Percentiles rank a stretch among this genome's conserved stretches.
phyloP scores from a whole-genome alignment of 257 asterid species.

The Gentiana straminea region DNA sequence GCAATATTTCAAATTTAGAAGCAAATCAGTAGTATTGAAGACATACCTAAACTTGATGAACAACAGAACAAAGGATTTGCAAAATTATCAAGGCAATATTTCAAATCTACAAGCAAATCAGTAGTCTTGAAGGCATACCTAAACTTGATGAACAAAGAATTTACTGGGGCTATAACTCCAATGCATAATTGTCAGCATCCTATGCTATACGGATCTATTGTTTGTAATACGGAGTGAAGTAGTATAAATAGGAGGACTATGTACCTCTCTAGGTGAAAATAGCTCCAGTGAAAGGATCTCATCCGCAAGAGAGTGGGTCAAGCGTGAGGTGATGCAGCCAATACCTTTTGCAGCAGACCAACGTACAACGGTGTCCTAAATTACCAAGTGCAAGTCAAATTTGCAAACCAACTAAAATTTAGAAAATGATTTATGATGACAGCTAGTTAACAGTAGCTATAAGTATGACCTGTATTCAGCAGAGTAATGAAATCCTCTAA shows the following conservation, averaged over 20 bases:
- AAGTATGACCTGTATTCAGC: not conserved
- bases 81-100: conserved; percentile 76
- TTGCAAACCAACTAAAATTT: too few species aligned
- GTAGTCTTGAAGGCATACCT: conserved; percentile 61
- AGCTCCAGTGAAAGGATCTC: conserved; percentile 93
- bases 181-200: too few species aligned
- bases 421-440: too few species aligned
- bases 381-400: not conserved
- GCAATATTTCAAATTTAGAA: conserved; percentile 70
- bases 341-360: conserved; percentile 99
- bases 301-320: conserved; percentile 66
- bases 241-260: not conserved
- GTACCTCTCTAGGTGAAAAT: conserved; percentile 91
- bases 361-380: conserved; percentile 89
- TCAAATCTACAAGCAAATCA: conserved; percentile 63
- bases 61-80: conserved; percentile 52
- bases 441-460: not conserved
- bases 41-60: conserved; percentile 69
- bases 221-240: too few species aligned
- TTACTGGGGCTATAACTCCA: too few species aligned
- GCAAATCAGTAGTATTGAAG: conserved; percentile 60
- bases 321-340: conserved; percentile 80
- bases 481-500: too few species aligned
- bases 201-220: too few species aligned
- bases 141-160: conserved; percentile 51